phyloP scores from a whole-genome alignment of 768 basidiomycete genomes.

The Podaxis sp. region DNA sequence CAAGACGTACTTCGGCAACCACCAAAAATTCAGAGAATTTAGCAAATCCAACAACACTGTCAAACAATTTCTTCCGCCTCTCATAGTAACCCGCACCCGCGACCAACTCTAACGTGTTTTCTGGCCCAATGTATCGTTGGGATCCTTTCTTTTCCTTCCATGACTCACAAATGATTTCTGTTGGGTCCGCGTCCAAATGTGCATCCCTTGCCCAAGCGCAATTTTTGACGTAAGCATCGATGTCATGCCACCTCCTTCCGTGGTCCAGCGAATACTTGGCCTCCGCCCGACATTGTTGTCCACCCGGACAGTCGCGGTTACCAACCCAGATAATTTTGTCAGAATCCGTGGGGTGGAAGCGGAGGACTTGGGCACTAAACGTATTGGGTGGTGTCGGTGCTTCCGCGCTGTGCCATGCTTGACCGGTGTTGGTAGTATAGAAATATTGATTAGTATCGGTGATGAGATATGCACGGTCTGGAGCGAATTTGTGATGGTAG shows the following conservation, averaged over 20 bases:
- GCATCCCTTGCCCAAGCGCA: slow-evolving; percentile 91
- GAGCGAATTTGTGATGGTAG: slow-evolving; percentile 78
- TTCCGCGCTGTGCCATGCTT: slow-evolving; percentile 56
- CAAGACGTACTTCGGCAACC: slow-evolving; percentile 78
- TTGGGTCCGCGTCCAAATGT: slow-evolving; percentile 75
- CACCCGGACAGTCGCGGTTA: slow-evolving; percentile 57
- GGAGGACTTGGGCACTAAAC: slow-evolving; percentile 73
- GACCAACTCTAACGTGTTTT: slow-evolving; percentile 77
- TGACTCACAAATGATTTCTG: slow-evolving; percentile 91
- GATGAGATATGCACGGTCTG: slow-evolving; percentile 89
- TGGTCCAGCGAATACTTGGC: slow-evolving; percentile 77
- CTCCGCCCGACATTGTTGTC: slow-evolving; percentile 63
- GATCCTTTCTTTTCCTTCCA: slow-evolving; percentile 79
- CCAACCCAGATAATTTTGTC: slow-evolving; percentile 93
- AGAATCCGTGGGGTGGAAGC: slow-evolving; percentile 78
- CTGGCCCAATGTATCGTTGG: slow-evolving; percentile 56
- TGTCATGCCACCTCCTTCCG: slow-evolving; percentile 69
- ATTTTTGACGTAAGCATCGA: slow-evolving; percentile 87
- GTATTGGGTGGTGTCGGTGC: slow-evolving; percentile 78
- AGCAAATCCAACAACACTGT: slow-evolving; percentile 89
- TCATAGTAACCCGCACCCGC: slow-evolving; percentile 73
- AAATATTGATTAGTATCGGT: slow-evolving; percentile 63
- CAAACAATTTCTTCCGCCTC: slow-evolving; percentile 76
- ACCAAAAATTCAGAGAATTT: slow-evolving; percentile 97
- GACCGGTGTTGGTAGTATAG: slow-evolving; percentile 84